Evolutionary conservation across 139 green algal species (phyloP).

Genomic region (Coelastrella sp.): DNA sequence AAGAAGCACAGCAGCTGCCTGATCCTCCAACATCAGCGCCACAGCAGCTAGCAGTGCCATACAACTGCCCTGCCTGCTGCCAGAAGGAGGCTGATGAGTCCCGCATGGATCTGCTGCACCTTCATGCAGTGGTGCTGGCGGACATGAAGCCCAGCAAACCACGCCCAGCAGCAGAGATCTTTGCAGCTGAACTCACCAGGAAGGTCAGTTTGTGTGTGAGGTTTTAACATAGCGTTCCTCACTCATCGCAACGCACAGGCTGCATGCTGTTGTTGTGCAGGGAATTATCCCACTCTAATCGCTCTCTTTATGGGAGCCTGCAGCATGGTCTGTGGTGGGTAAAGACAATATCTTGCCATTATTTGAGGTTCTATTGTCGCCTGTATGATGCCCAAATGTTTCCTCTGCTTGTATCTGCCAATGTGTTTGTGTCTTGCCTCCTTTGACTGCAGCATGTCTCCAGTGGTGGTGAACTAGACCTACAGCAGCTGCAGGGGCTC

Average conservation of each 20-base stretch:
- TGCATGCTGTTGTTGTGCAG: too few relatives aligned
- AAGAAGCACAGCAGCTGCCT: neutral
- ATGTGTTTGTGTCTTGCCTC: neutral
- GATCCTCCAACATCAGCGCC: too few relatives aligned
- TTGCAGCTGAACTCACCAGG: conserved; percentile 31
- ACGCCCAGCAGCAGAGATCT: conserved; percentile 27
- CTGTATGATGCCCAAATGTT: too few relatives aligned
- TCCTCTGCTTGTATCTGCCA: too few relatives aligned
- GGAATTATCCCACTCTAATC: too few relatives aligned
- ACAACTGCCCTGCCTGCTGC: conserved; percentile 19
- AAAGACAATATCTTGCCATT: too few relatives aligned
- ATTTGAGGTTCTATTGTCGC: conserved; percentile 1
- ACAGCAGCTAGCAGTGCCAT: neutral
- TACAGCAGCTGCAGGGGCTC: conserved; percentile 2
- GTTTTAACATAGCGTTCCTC: too few relatives aligned
- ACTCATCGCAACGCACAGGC: too few relatives aligned
- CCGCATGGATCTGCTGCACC: conserved; percentile 36
- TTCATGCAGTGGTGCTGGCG: conserved; percentile 31
- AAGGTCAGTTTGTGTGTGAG: too few relatives aligned
- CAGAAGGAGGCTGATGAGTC: conserved; percentile 23
- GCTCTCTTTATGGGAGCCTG: too few relatives aligned
- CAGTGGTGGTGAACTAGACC: conserved; percentile 6
- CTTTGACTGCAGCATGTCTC: conserved; percentile 6
- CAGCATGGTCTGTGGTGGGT: too few relatives aligned
- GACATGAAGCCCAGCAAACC: conserved; percentile 14